Conservation (phyloP, 331 rosid genomes). For the Erythrophleum ivorense region DNA sequence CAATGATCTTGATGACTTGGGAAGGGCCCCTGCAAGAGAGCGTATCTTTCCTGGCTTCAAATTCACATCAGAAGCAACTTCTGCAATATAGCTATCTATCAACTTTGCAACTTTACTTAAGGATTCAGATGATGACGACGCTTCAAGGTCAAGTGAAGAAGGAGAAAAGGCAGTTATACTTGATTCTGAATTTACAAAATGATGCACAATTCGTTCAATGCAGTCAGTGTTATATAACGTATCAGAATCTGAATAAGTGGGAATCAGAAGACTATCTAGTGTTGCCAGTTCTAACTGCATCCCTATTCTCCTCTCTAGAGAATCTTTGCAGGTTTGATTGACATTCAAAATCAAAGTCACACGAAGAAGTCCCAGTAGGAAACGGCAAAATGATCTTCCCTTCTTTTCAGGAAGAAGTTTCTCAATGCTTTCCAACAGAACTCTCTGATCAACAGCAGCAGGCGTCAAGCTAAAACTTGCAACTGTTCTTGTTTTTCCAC, state of each 20-base stretch:
- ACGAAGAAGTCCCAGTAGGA: constrained; percentile 92
- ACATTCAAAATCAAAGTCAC: constrained; percentile 84
- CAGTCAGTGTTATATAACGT: constrained; percentile 77
- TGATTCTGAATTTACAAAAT: constrained; percentile 64
- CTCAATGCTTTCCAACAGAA: constrained; percentile 75
- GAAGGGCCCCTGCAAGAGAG: constrained; percentile 69
- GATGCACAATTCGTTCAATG: constrained; percentile 65
- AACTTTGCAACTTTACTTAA: constrained; percentile 71
- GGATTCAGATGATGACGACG: constrained; percentile 63
- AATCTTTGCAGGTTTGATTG: constrained; percentile 61
- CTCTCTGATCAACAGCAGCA: constrained; percentile 75
- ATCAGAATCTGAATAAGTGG: constrained; percentile 82
- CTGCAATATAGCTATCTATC: constrained; percentile 85
- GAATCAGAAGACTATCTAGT: constrained; percentile 83
- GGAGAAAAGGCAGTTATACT: constrained; percentile 72
- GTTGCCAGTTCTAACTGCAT: constrained; percentile 92
- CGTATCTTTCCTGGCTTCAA: constrained; percentile 74
- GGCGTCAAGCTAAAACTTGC: constrained; percentile 83
- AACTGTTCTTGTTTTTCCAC: constrained; percentile 68
- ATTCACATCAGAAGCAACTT: constrained; percentile 91
- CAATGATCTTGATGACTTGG: constrained; percentile 75
- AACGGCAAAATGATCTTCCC: constrained; percentile 81
- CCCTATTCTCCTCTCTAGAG: constrained; percentile 86
- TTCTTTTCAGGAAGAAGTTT: constrained; percentile 88
- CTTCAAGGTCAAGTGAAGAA: constrained; percentile 58